These are phyloP conservation scores for Exophiala sp. DNA, from an alignment of 2,329 filamentous ascomycete species.

Conservation along the genomic window DNA sequence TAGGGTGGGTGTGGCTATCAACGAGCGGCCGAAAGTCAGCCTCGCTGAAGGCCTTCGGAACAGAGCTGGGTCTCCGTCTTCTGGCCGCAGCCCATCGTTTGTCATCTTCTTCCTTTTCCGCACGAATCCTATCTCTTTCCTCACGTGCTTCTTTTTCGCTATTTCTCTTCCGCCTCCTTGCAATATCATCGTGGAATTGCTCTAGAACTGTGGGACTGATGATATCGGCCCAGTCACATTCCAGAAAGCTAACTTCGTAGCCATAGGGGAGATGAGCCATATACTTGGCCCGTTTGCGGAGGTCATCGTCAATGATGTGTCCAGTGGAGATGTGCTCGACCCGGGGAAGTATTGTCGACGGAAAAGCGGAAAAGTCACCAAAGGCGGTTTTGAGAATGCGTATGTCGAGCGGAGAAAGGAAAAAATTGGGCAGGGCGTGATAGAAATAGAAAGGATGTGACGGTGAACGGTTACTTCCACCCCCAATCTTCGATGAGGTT, in stretches of 20 bases:
- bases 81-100: conserved; percentile 62
- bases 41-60: conserved; percentile 47
- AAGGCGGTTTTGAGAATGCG: conserved; percentile 86
- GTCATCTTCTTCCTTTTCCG: conserved; percentile 71
- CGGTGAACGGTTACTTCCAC: conserved; percentile 7
- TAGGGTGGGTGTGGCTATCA: conserved; percentile 30
- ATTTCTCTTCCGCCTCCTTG: conserved; percentile 67
- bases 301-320: conserved; percentile 76
- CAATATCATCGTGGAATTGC: conserved; percentile 69
- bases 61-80: conserved; percentile 51
- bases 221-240: conserved; percentile 93
- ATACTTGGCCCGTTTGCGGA: conserved; percentile 80
- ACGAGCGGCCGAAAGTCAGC: conserved; percentile 62
- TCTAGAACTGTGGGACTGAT: conserved; percentile 69
- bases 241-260: conserved; percentile 84
- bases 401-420: conserved; percentile 84
- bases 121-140: conserved; percentile 75
- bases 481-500: conserved; percentile 2
- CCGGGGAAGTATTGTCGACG: conserved; percentile 75
- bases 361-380: conserved; percentile 73
- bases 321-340: conserved; percentile 86
- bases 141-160: conserved; percentile 78
- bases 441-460: conserved; percentile 66
- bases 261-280: conserved; percentile 79
- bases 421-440: conserved; percentile 78